Evolutionary conservation across 2,329 filamentous ascomycete species (phyloP), one percentile per base, ranked within the genome.

Genomic region (Periconia macrospinosa): DNA sequence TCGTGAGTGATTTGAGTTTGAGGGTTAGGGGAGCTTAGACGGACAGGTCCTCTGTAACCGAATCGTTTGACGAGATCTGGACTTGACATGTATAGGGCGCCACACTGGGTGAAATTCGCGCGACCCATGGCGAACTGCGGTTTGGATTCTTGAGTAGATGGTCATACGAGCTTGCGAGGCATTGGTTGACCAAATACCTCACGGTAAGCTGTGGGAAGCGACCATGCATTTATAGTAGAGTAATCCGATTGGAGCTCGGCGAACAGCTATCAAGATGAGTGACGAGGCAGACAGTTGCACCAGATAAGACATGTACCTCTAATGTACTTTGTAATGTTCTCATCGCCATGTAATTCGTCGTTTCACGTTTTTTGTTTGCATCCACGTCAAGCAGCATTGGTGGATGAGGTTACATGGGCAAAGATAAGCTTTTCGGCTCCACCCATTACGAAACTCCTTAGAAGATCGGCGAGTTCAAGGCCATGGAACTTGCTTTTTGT

Each of bases 1-100:
- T 60, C 43, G 2, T 57, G 59, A 2, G 61, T 69, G 27, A 73
- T 66, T 41, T 69, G 67, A 5, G 62, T 67, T 7, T n/a, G 41
- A 30, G 45, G 50, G 17, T 56, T 57, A 11, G 49, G 41, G 11
- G 51, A 13, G 8, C 52, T 37, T 0, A 52, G 42, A 19, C 48
- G 47, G 6, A 63, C 56, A 10, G 45, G 50, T 11, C 61, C 59
- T 33, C 45, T 64, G 44, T 60, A 67, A 45, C 56, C 57, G 23
- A 56, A 64, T n/a, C 30, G 48, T 18, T 49, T 41, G 23, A 62
- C 59, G 17, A 63, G 17, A 0, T 19, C 30, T 1, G 49, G 49
- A 23, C 57, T 50, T 15, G 47, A 50, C 51, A 62, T 57, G 42
- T 65, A 67, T 14, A 23, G 41, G 10, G 50, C 6, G 15, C 57